These are phyloP conservation scores for Punica granatum DNA, from an alignment of 345 rosid genomes.

Conservation along the genomic window DNA sequence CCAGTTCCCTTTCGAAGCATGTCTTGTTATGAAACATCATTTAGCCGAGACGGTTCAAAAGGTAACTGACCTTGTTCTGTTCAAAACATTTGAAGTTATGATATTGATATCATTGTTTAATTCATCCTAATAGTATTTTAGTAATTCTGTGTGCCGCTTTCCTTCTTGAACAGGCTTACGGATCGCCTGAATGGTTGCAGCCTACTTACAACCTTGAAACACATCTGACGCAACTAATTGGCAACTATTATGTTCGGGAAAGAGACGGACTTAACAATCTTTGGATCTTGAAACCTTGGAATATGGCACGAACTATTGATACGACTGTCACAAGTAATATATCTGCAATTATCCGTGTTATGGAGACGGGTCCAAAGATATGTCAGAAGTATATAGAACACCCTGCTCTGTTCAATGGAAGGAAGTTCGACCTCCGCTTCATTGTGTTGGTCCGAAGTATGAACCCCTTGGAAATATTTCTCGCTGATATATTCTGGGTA, in stretches of 20 bases:
- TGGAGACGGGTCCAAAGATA: conserved; percentile 99
- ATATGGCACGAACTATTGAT: conserved; percentile 95
- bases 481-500: conserved; percentile 90
- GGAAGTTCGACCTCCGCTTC: conserved; percentile 85
- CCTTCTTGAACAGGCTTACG: conserved; percentile 52
- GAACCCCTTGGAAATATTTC: conserved; percentile 68
- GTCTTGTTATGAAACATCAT: conserved; percentile 98
- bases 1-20: conserved; percentile 94
- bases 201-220: conserved; percentile 85
- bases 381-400: conserved; percentile 96
- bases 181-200: conserved; percentile 82
- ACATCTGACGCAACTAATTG: conserved; percentile 70
- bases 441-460: conserved; percentile 65
- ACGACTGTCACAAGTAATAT: conserved; percentile 72
- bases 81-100: background rate
- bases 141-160: background rate
- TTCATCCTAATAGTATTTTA: background rate
- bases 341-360: conserved; percentile 78
- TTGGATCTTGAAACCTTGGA: conserved; percentile 98
- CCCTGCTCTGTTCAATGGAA: conserved; percentile 74
- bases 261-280: conserved; percentile 57
- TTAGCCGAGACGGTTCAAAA: conserved; percentile 83
- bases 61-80: conserved; percentile 26
- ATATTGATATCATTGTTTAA: background rate
- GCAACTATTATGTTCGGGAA: conserved; percentile 60